These are phyloP conservation scores for Phytopythium chamaehyphon DNA, from an alignment of 352 stramenopile species.

Conservation along the genomic window DNA sequence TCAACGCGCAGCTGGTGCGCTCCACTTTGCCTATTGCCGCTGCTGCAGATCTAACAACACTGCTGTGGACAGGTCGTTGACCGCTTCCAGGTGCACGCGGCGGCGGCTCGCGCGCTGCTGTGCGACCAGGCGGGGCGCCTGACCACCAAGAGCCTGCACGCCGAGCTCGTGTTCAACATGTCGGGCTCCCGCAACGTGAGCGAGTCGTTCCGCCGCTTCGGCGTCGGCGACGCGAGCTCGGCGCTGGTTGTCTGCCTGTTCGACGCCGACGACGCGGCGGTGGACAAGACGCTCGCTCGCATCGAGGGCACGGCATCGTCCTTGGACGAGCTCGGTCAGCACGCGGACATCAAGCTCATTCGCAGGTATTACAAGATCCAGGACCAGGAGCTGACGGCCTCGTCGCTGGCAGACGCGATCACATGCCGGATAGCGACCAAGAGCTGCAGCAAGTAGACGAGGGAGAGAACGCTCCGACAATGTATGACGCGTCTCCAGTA, in stretches of 20 bases:
- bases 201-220: constrained; percentile 81
- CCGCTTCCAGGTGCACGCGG: constrained; percentile 72
- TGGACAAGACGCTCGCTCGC: constrained; percentile 31
- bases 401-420: constrained; percentile 63
- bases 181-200: constrained; percentile 79
- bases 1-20: constrained; percentile 68
- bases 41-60: not conserved
- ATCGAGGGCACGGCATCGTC: constrained; percentile 50
- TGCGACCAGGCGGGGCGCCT: constrained; percentile 50
- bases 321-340: constrained; percentile 39
- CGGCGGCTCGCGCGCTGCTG: constrained; percentile 64
- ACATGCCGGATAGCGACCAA: constrained; percentile 85
- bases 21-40: not conserved
- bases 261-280: constrained; percentile 44
- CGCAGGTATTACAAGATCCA: constrained; percentile 87
- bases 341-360: constrained; percentile 51
- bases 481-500: no score
- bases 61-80: constrained; percentile 46
- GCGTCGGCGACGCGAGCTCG: constrained; percentile 48
- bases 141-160: constrained; percentile 74
- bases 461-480: no score
- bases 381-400: constrained; percentile 62
- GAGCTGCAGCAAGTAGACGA: constrained; percentile 72
- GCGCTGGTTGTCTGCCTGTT: constrained; percentile 72
- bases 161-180: constrained; percentile 85